phyloP scores from a whole-genome alignment of 371 early-diverging fungal genomes.

The Chytridium lagenaria region DNA sequence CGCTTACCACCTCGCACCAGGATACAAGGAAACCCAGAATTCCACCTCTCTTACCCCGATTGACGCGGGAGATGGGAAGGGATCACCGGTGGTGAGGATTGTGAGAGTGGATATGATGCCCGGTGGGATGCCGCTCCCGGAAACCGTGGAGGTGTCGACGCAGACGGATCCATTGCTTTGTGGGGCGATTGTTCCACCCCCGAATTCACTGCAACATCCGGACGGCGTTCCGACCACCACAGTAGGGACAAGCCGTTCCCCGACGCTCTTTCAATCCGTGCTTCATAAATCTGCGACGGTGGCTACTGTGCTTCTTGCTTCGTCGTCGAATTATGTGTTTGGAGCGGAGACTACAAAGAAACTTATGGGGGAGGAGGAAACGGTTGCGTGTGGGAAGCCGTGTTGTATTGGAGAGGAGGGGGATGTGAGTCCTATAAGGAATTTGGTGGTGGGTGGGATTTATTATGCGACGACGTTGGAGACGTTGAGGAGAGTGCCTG shows the following conservation, averaged over 20 bases:
- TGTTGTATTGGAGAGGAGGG: not conserved
- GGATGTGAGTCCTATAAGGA: slow-evolving; percentile 18
- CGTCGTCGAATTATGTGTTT: slow-evolving; percentile 36
- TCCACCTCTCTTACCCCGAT: not conserved
- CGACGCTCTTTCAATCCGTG: slow-evolving; percentile 21
- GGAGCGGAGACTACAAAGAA: slow-evolving; percentile 34
- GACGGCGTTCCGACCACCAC: not conserved
- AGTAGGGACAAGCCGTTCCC: not conserved
- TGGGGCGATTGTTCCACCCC: not conserved
- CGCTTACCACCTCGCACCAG: slow-evolving; percentile 42
- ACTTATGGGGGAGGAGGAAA: slow-evolving; percentile 25
- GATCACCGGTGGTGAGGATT: slow-evolving; percentile 9
- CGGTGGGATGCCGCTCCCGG: slow-evolving; percentile 24
- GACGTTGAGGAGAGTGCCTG: slow-evolving; percentile 32
- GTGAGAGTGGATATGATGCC: slow-evolving; percentile 16
- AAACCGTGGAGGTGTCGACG: slow-evolving; percentile 19
- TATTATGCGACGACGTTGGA: slow-evolving; percentile 30
- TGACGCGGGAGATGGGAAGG: not conserved
- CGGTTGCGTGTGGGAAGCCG: slow-evolving; percentile 10
- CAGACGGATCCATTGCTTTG: slow-evolving; percentile 16
- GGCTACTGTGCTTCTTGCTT: slow-evolving; percentile 27
- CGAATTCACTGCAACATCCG: not conserved
- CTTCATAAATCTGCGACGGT: slow-evolving; percentile 25
- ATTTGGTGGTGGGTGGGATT: slow-evolving; percentile 35
- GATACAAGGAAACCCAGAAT: slow-evolving; percentile 24